phyloP scores from a whole-genome alignment of 1,284 basidiomycete genomes.

The Heliocybe sulcata region DNA sequence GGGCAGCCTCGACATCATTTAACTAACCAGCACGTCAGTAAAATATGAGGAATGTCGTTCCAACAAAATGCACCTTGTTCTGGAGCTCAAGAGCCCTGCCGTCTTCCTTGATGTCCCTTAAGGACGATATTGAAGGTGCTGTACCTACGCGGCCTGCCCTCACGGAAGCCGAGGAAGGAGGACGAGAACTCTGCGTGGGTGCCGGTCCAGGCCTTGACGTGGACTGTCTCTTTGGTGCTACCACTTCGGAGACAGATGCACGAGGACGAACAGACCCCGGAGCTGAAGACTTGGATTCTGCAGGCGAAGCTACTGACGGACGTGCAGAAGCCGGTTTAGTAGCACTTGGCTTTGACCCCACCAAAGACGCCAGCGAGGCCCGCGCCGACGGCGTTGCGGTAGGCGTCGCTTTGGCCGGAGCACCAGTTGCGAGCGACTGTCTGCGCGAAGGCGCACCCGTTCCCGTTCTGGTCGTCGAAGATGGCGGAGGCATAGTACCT shows the following conservation, averaged over 20 bases:
- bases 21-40: constrained; percentile 35
- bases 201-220: constrained; percentile 21
- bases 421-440: constrained; percentile 15
- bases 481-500: constrained; percentile 8
- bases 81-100: constrained; percentile 39
- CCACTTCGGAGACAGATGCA: constrained; percentile 26
- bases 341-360: constrained; percentile 27
- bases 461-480: constrained; percentile 16
- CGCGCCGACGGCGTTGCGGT: constrained; percentile 40
- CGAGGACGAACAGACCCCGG: constrained; percentile 18
- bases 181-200: constrained; percentile 12
- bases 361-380: constrained; percentile 31
- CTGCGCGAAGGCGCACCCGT: constrained; percentile 20
- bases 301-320: constrained; percentile 6
- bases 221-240: constrained; percentile 15
- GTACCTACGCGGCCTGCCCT: constrained; percentile 17
- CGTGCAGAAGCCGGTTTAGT: constrained; percentile 13
- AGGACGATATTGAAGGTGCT: constrained; percentile 57
- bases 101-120: constrained; percentile 60
- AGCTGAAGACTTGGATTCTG: constrained; percentile 20
- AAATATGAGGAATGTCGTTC: constrained; percentile 5
- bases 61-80: constrained; percentile 38
- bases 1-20: constrained; percentile 41
- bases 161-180: constrained; percentile 15
- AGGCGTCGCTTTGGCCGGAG: constrained; percentile 22